phyloP scores from a whole-genome alignment of 164 flowering plant species.

The Annona cherimola region DNA sequence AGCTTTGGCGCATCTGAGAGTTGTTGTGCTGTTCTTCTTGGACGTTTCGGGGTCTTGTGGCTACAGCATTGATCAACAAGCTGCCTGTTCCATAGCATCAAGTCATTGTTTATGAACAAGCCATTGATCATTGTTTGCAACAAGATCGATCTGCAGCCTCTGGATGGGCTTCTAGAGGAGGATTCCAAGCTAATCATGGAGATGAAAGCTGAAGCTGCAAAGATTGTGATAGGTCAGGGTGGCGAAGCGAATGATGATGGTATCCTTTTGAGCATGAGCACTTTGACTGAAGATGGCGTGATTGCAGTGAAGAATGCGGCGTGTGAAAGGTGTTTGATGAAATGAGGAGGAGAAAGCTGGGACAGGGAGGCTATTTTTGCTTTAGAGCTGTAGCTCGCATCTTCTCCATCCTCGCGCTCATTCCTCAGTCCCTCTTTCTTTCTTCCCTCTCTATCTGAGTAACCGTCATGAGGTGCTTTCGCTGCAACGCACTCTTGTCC shows the following conservation, averaged over 20 bases:
- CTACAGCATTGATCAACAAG: constrained; percentile 77
- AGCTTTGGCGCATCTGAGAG: constrained; percentile 83
- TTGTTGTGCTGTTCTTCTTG: constrained; percentile 79
- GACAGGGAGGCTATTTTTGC: no score
- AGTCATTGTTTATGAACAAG: constrained; percentile 84
- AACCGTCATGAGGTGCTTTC: no score
- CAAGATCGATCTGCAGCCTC: constrained; percentile 85
- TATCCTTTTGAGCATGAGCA: constrained; percentile 78
- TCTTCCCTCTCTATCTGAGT: no score
- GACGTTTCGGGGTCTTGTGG: constrained; percentile 94
- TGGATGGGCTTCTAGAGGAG: constrained; percentile 71
- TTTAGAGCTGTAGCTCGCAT: no score
- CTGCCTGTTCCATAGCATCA: constrained; percentile 90
- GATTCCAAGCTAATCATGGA: constrained; percentile 68
- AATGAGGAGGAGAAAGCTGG: no score
- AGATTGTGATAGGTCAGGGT: constrained; percentile 63
- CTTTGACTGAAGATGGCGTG: constrained; percentile 82
- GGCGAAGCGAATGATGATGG: constrained; percentile 51
- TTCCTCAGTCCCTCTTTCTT: no score
- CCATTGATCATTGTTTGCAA: constrained; percentile 81
- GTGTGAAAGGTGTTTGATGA: constrained; percentile 84
- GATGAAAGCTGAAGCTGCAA: constrained; percentile 82
- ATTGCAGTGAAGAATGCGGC: constrained; percentile 82
- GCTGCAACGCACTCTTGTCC: no score
- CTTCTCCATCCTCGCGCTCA: no score